A percentile compares a stretch with the other conserved stretches of the same genome.
Evolutionary conservation across 2,329 filamentous ascomycete genomes (phyloP).

Genomic region (Arthrinium phaeospermum): DNA sequence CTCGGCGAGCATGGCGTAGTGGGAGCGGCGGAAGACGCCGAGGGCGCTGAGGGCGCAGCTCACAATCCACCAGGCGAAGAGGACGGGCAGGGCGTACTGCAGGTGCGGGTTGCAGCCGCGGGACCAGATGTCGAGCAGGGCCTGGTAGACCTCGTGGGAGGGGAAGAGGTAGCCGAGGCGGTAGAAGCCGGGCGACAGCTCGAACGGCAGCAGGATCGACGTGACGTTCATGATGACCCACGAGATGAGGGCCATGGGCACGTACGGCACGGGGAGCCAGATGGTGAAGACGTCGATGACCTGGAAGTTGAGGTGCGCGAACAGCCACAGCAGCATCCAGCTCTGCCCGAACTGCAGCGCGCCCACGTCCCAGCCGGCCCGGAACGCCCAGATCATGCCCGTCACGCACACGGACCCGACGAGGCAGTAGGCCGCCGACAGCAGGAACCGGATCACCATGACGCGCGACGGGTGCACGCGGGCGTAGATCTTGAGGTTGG

Average conservation of each 20-base stretch:
- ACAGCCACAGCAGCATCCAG: slow-evolving; percentile 52
- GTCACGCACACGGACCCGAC: slow-evolving; percentile 45
- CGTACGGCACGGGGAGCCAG: slow-evolving; percentile 44
- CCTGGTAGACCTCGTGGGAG: slow-evolving; percentile 46
- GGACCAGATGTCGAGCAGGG: slow-evolving; percentile 50
- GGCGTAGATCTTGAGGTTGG: slow-evolving; percentile 44
- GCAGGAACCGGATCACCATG: slow-evolving; percentile 40
- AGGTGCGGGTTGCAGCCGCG: slow-evolving; percentile 47
- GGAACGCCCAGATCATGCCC: slow-evolving; percentile 51
- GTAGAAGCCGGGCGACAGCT: slow-evolving; percentile 48
- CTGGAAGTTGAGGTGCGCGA: slow-evolving; percentile 50
- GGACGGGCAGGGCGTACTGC: slow-evolving; percentile 45
- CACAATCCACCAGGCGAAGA: slow-evolving; percentile 46
- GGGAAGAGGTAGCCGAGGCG: slow-evolving; percentile 46
- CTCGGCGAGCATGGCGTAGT: slow-evolving; percentile 37
- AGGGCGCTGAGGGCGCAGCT: slow-evolving; percentile 31
- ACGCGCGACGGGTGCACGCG: slow-evolving; percentile 37
- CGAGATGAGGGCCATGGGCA: slow-evolving; percentile 50
- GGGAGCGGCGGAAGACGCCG: slow-evolving; percentile 39
- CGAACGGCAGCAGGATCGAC: slow-evolving; percentile 48
- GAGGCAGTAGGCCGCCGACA: slow-evolving; percentile 46
- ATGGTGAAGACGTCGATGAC: slow-evolving; percentile 50
- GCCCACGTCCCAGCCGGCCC: slow-evolving; percentile 45
- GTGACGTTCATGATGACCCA: slow-evolving; percentile 52
- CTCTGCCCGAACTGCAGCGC: slow-evolving; percentile 47